Evolutionary conservation across 805 yeast species (phyloP).

Genomic region (Torulaspora gathmanii): DNA sequence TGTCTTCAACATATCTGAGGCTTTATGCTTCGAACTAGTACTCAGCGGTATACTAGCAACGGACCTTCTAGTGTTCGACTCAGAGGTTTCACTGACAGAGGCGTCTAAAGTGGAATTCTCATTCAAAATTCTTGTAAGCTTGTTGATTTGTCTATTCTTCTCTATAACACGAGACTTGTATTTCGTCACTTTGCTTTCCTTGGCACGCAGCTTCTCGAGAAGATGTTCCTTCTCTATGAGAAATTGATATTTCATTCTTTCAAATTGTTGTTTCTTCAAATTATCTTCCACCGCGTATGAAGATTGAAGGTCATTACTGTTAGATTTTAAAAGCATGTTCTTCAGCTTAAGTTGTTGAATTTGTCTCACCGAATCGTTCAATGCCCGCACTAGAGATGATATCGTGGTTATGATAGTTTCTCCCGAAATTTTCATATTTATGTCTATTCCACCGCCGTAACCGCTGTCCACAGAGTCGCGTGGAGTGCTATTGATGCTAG

Average conservation of each 20-base stretch:
- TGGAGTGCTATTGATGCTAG: not conserved
- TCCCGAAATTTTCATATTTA: not conserved
- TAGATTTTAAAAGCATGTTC: slow-evolving; percentile 39
- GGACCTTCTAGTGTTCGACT: slow-evolving; percentile 4
- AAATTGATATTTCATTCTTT: slow-evolving; percentile 33
- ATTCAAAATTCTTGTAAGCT: slow-evolving; percentile 36
- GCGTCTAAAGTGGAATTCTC: slow-evolving; percentile 13
- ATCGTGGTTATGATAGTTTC: slow-evolving; percentile 13
- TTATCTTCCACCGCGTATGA: slow-evolving; percentile 30
- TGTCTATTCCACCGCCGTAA: not conserved
- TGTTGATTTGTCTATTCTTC: slow-evolving; percentile 43
- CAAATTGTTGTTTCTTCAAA: slow-evolving; percentile 38
- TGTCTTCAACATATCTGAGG: slow-evolving; percentile 41
- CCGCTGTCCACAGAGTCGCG: slow-evolving; percentile 1
- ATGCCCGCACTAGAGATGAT: slow-evolving; percentile 18
- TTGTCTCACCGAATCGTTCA: slow-evolving; percentile 29
- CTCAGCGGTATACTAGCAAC: slow-evolving; percentile 5
- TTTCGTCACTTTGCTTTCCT: slow-evolving; percentile 43
- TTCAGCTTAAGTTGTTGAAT: slow-evolving; percentile 36
- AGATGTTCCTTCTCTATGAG: slow-evolving; percentile 36
- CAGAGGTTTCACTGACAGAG: slow-evolving; percentile 4
- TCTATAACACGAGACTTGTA: slow-evolving; percentile 41
- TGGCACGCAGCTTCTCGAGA: slow-evolving; percentile 38
- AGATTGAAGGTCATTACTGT: slow-evolving; percentile 22
- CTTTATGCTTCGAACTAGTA: slow-evolving; percentile 9